These are phyloP conservation scores for Termitomyces titanicus DNA, from an alignment of 768 basidiomycete genomes.

Conservation along the genomic window DNA sequence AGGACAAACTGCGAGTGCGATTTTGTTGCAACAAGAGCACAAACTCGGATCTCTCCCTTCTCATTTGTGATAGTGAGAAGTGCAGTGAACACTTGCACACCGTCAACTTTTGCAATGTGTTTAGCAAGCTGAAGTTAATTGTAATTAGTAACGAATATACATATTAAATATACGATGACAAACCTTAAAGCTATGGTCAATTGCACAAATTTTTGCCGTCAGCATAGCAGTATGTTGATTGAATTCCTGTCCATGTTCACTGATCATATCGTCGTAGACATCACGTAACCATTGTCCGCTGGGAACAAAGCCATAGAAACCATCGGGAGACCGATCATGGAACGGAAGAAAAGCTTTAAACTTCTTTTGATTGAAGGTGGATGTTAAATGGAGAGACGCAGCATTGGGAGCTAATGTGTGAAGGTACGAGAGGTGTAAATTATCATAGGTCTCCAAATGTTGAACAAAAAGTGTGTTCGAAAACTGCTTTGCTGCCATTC, in stretches of 20 bases:
- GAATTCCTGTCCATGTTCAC: constrained; percentile 17
- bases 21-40: constrained; percentile 26
- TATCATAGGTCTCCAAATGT: constrained; percentile 17
- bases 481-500: constrained; percentile 23
- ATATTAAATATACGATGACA: neutral
- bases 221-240: too few relatives aligned
- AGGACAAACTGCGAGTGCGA: constrained; percentile 26
- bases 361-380: neutral
- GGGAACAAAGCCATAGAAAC: constrained; percentile 12
- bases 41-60: constrained; percentile 20
- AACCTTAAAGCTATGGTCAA: constrained; percentile 24
- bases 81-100: too few relatives aligned
- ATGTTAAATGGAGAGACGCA: neutral
- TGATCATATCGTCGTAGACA: constrained; percentile 8
- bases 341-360: constrained; percentile 3
- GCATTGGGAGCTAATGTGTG: neutral
- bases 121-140: constrained; percentile 19
- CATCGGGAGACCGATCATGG: constrained; percentile 3
- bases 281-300: neutral
- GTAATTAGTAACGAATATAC: too few relatives aligned
- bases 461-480: constrained; percentile 15
- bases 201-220: constrained; percentile 5
- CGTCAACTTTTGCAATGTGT: too few relatives aligned
- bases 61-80: constrained; percentile 25
- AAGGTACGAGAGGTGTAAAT: constrained; percentile 15